Conservation (phyloP, 2,329 filamentous ascomycete genomes). For the Teratosphaeria zuluensis region DNA sequence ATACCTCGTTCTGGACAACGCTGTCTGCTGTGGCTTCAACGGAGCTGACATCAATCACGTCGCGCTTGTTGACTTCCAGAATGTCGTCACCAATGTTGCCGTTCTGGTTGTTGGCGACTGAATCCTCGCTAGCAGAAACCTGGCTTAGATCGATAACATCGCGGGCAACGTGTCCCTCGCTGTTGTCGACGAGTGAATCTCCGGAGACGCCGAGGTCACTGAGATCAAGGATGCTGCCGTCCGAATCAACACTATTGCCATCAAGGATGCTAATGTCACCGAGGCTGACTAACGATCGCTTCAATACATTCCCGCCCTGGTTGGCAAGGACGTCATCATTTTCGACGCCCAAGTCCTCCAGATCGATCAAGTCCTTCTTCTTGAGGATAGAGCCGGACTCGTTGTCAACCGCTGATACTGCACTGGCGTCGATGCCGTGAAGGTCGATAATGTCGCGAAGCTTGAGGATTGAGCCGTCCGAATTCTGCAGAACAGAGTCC, state of each 20-base stretch:
- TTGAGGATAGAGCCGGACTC: background rate
- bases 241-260: background rate
- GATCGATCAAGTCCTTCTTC: background rate
- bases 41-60: background rate
- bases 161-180: background rate
- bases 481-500: background rate
- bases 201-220: background rate
- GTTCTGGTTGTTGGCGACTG: background rate
- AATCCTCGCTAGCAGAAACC: too few relatives aligned
- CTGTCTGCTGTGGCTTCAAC: background rate
- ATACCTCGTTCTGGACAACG: background rate
- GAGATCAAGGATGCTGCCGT: background rate
- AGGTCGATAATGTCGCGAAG: background rate
- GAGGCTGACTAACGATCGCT: background rate
- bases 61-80: background rate
- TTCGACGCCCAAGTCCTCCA: background rate
- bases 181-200: background rate
- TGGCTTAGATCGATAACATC: too few relatives aligned
- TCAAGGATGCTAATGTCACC: background rate
- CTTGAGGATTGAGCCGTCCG: background rate
- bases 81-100: background rate
- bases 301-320: background rate
- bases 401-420: background rate
- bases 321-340: background rate
- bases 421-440: background rate